A percentile compares a stretch with the other conserved stretches of the same genome.
These are phyloP conservation scores for Aquilaria malaccensis DNA, from an alignment of 345 rosid genomes.

Conservation along the genomic window DNA sequence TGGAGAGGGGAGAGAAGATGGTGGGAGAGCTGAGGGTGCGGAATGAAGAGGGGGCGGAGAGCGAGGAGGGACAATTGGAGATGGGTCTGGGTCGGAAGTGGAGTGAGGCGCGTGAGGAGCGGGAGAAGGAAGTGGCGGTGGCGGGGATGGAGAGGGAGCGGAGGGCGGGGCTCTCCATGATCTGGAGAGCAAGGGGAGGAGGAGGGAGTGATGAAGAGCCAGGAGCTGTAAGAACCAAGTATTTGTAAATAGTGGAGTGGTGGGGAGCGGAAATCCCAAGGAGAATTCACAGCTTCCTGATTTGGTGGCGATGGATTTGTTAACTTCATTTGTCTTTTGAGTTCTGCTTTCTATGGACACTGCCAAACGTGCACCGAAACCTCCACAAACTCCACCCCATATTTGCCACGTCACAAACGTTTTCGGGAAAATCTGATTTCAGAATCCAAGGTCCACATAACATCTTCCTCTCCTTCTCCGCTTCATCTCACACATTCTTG, in stretches of 20 bases:
- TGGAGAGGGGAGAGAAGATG: constrained; percentile 18
- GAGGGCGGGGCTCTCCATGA: constrained; percentile 70
- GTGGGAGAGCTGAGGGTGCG: constrained; percentile 16
- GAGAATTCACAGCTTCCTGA: neutral
- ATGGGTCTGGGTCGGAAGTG: constrained; percentile 34
- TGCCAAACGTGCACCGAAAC: too few relatives aligned
- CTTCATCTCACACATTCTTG: too few relatives aligned
- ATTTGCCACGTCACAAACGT: too few relatives aligned
- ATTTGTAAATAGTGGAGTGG: neutral
- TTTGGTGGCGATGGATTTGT: neutral
- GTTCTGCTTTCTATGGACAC: neutral
- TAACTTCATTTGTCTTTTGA: neutral
- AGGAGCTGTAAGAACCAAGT: constrained; percentile 4
- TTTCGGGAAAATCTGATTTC: too few relatives aligned
- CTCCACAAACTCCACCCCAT: too few relatives aligned
- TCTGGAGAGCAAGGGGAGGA: constrained; percentile 11
- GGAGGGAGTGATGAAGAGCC: neutral
- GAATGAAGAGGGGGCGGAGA: constrained; percentile 4
- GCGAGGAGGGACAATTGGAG: constrained; percentile 32
- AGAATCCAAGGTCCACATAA: too few relatives aligned
- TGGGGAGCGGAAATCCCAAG: constrained; percentile 6
- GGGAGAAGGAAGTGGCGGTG: constrained; percentile 25
- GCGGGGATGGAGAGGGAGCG: constrained; percentile 42
- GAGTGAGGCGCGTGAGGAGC: constrained; percentile 31
- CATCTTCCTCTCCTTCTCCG: too few relatives aligned